These are phyloP conservation scores for Fusarium albidum DNA, from an alignment of 2,329 filamentous ascomycete species.

Conservation along the genomic window DNA sequence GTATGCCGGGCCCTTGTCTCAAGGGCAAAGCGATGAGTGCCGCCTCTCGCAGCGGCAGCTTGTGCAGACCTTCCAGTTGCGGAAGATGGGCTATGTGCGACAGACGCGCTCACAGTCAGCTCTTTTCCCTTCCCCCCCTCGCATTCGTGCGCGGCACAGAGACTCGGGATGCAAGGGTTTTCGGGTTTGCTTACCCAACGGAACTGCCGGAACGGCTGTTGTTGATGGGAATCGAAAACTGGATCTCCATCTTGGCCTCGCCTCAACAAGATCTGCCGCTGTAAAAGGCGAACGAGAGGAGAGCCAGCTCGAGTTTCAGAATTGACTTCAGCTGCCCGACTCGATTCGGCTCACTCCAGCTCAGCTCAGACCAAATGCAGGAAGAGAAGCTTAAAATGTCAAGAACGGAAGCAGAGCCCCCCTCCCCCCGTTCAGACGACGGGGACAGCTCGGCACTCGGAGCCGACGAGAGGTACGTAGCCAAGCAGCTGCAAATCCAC, in stretches of 20 bases:
- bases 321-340: not conserved
- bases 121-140: not conserved
- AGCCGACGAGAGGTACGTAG: slow-evolving; percentile 13
- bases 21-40: slow-evolving; percentile 49
- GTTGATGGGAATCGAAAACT: slow-evolving; percentile 47
- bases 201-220: slow-evolving; percentile 27
- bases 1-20: slow-evolving; percentile 49
- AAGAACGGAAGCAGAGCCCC: slow-evolving; percentile 24
- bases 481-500: not conserved
- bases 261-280: slow-evolving; percentile 11
- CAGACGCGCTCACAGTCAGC: slow-evolving; percentile 19
- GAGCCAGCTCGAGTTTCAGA: not conserved
- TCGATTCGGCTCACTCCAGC: slow-evolving; percentile 5
- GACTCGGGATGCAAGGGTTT: slow-evolving; percentile 10
- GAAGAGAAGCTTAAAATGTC: slow-evolving; percentile 12
- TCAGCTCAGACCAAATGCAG: slow-evolving; percentile 14
- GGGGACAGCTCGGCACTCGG: slow-evolving; percentile 26
- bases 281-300: slow-evolving; percentile 3
- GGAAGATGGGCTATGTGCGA: slow-evolving; percentile 25
- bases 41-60: slow-evolving; percentile 32
- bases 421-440: slow-evolving; percentile 7
- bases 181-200: slow-evolving; percentile 36
- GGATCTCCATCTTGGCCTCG: slow-evolving; percentile 46
- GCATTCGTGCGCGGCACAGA: not conserved
- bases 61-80: slow-evolving; percentile 28